Conservation (phyloP, 306 rosid genomes). For the Cicer bijugum region DNA sequence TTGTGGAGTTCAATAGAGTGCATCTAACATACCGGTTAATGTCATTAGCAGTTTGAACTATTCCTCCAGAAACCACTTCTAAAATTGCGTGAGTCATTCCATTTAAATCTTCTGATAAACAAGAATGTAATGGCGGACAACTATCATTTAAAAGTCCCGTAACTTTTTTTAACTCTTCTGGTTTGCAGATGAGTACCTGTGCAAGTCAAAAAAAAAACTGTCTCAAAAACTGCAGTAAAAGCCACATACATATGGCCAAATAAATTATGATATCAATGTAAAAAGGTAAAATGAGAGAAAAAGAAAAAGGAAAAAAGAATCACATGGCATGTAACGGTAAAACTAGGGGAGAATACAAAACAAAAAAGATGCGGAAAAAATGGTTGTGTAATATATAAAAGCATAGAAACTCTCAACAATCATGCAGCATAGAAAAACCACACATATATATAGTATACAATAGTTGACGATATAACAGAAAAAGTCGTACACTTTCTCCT, state of each 20-base stretch:
- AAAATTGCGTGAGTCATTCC: conserved; percentile 98
- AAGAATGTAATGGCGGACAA: conserved; percentile 84
- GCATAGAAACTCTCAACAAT: conserved; percentile 1
- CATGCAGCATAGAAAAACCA: conserved; percentile 22
- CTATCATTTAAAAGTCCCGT: conserved; percentile 76
- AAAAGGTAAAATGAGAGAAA: conserved; percentile 25
- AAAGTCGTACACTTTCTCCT: conserved; percentile 87
- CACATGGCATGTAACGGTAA: not conserved
- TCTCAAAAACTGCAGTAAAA: conserved; percentile 14
- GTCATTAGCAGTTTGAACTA: conserved; percentile 92
- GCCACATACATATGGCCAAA: conserved; percentile 32
- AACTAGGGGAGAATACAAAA: conserved; percentile 16
- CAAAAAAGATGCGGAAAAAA: not conserved
- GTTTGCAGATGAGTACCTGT: conserved; percentile 87
- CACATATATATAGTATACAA: conserved; percentile 9
- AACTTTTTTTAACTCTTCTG: conserved; percentile 81
- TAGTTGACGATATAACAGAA: conserved; percentile 29
- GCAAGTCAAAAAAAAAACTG: conserved; percentile 1
- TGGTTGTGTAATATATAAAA: not conserved
- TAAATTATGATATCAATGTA: conserved; percentile 23
- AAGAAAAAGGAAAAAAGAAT: not conserved
- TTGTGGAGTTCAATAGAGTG: conserved; percentile 92
- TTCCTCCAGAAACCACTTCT: conserved; percentile 98
- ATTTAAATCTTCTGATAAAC: conserved; percentile 91
- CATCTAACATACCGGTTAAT: conserved; percentile 91